Percentiles rank a stretch among this genome's conserved stretches.
These are phyloP conservation scores for Straminergon stramineum DNA, from an alignment of 225 moss, liverwort and hornwort species.

Conservation along the genomic window DNA sequence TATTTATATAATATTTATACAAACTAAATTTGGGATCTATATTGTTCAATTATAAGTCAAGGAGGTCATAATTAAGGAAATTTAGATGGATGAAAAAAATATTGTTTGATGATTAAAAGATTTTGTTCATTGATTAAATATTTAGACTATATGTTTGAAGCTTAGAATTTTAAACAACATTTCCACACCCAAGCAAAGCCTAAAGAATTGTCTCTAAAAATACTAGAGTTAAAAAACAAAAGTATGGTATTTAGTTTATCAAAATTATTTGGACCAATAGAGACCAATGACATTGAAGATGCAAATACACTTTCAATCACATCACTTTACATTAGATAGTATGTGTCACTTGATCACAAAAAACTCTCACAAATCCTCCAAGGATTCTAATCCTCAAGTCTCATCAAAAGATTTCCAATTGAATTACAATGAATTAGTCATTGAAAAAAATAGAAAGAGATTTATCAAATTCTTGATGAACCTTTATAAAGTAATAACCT, in stretches of 20 bases:
- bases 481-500: too few species aligned
- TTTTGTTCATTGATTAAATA: not conserved
- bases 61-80: not conserved
- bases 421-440: not conserved
- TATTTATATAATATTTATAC: not conserved
- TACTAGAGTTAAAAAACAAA: rapidly evolving
- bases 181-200: rapidly evolving
- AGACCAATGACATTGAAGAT: not conserved
- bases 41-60: not conserved
- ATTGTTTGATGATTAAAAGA: not conserved
- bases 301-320: not conserved
- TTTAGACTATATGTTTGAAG: not conserved
- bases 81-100: not conserved
- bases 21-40: not conserved
- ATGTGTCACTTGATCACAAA: rapidly evolving
- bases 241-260: not conserved
- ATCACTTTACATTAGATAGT: rapidly evolving
- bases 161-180: not conserved
- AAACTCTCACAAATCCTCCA: rapidly evolving
- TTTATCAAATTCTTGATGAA: not conserved
- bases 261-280: too few species aligned
- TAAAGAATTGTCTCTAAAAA: not conserved
- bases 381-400: not conserved
- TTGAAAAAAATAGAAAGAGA: not conserved
- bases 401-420: not conserved